These are phyloP conservation scores for Monosporascus sp. DNA, from an alignment of 2,329 filamentous ascomycete species.

Conservation along the genomic window DNA sequence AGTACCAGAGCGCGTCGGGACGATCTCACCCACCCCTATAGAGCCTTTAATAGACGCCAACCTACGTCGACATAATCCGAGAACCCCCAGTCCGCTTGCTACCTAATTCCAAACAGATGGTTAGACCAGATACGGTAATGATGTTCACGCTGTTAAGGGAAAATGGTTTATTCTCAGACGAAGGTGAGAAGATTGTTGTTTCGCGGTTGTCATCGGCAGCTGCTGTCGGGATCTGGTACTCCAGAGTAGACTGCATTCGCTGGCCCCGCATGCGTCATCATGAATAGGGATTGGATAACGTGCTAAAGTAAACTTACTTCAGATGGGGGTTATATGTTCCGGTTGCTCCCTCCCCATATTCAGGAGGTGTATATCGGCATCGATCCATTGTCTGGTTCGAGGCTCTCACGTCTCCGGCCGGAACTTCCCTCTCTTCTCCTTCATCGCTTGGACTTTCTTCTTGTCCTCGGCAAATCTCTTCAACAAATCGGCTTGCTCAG, in stretches of 20 bases:
- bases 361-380: neutral
- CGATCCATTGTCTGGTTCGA: neutral
- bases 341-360: neutral
- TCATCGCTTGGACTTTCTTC: conserved; percentile 66
- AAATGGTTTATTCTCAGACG: conserved; percentile 42
- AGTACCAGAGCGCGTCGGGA: too few species aligned
- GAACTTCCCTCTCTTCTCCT: conserved; percentile 60
- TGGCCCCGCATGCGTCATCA: conserved; percentile 54
- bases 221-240: conserved; percentile 11
- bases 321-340: neutral
- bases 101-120: neutral
- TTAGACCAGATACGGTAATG: neutral
- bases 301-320: conserved; percentile 7
- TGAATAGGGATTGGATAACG: conserved; percentile 15
- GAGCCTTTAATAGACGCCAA: too few species aligned
- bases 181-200: conserved; percentile 59
- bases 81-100: neutral
- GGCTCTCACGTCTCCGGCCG: conserved; percentile 40
- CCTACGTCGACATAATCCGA: too few species aligned
- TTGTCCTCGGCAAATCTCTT: conserved; percentile 73
- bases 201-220: conserved; percentile 61
- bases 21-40: too few species aligned
- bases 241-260: conserved; percentile 32
- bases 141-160: neutral
- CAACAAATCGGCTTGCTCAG: conserved; percentile 63